Evolutionary conservation across 2,329 filamentous ascomycete species (phyloP).

Genomic region (Westerdykella sp.): DNA sequence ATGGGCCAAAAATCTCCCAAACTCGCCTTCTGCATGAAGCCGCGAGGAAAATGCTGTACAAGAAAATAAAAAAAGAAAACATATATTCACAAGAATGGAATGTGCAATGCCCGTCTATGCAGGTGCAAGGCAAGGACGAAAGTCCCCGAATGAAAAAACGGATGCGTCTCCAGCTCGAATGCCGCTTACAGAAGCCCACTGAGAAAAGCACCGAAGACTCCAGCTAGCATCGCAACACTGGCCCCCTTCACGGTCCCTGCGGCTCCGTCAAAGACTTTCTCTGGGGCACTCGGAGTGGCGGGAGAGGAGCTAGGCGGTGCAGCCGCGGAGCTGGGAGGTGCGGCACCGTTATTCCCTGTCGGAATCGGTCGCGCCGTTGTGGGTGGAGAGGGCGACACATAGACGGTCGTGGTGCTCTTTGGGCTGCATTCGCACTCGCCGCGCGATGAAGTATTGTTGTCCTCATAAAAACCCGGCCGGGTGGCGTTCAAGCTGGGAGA

Average conservation of each 20-base stretch:
- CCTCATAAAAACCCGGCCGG: no score
- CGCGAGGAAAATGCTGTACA: no score
- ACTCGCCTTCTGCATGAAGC: no score
- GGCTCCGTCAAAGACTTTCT: conserved; percentile 20
- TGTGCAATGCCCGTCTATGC: no score
- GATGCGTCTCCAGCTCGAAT: conserved; percentile 3
- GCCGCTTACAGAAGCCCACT: conserved; percentile 17
- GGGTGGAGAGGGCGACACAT: conserved; percentile 8
- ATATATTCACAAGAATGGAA: no score
- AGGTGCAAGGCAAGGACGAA: no score
- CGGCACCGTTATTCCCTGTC: background rate
- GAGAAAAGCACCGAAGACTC: conserved; percentile 13
- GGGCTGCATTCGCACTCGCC: conserved; percentile 13
- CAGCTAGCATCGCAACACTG: conserved; percentile 15
- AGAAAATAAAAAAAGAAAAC: no score
- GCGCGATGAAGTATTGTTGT: background rate
- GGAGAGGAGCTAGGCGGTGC: conserved; percentile 8
- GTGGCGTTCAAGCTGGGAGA: no score
- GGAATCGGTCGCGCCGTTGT: conserved; percentile 1
- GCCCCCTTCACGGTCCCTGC: conserved; percentile 14
- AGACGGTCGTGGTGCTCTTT: conserved; percentile 22
- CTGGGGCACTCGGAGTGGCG: conserved; percentile 18
- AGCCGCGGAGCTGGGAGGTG: no score
- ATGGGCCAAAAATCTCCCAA: no score
- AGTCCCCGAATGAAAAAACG: no score